Base-by-base conservation (phyloP, 129 eudicot genomes). In the Mikania micrantha region DNA sequence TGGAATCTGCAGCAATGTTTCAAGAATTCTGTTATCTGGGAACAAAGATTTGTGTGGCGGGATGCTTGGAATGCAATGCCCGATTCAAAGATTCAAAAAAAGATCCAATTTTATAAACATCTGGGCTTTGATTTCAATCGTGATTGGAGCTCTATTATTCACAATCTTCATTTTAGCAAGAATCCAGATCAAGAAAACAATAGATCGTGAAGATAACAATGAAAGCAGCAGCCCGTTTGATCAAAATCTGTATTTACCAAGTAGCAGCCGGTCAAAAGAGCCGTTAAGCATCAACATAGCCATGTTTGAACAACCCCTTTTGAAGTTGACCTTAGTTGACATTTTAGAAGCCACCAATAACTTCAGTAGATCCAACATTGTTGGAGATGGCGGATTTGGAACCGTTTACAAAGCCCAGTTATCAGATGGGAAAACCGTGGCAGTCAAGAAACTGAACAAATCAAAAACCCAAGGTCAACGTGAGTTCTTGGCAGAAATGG, bases 321-420 rank as follows among this genome's bases (percentile, higher is more conserved):
- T 88, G 8, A 88, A 74, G 44, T 41, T 88, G 35, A 88, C 91
- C 3, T 60, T 80, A 8, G 86, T 45, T 3, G 89, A 88, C 53
- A 77, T 88, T 56, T 82, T 88, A 40, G 80, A 85, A 66, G 91
- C 91, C 35, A 85, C 91, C 0, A 83, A 85, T 77, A 85, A 88
- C 66, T 88, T 85, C 50, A 78, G 86, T 71, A 85, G 80, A 78
- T 69, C 86, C 3, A 88, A 85, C 79, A 77, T 88, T 25, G 72
- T 88, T 1, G 91, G 91, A 0, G 96, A 88, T 1, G 96, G 96
- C 21, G 96, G 91, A 2, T 88, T 88, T 29, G 91, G 91, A 9
- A 85, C 91, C 1, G 91, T 88, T 48, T 88, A 85, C 78, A 85
- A 85, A 60, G 96, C 91, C 40, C 82, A 53, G 12, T 81, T 88